Base-by-base conservation (phyloP, 2,329 filamentous ascomycete species). In the Talaromyces marneffei region DNA sequence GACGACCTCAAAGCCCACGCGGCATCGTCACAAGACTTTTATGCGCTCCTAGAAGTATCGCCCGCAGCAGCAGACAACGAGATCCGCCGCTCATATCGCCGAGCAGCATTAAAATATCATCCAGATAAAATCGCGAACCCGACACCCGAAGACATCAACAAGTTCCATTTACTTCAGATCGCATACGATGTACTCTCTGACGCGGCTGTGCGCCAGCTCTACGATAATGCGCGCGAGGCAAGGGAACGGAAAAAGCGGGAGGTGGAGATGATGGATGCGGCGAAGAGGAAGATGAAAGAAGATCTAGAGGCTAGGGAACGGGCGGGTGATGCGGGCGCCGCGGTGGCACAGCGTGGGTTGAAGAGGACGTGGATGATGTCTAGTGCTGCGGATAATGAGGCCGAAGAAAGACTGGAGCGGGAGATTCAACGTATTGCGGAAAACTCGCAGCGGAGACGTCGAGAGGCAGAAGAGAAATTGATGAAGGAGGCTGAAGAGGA, bases 21-120 rank as follows among this genome's bases (percentile, higher is more conserved):
- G 44, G 78, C 82, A 59, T 79, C 82, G n/a, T 79, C 82, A 61
- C 74, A 85, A 66, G 90, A 96, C 74, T 89, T 93, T 65, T 96
- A 94, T 78, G 85, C 84, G 27, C 82, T 96, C 27, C 83, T 96
- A 16, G 83, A 83, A 60, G 80, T 94, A 55, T 79, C 85, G 60
- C 80, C 85, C 20, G 82, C 86, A 18, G 85, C 87, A 0, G 77
- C 82, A 20, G 87, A 88, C 60, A 78, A 85, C n/a, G 88, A 92
- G 64, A 88, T 96, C 69, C 87, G 90, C 65, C 87, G 89, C 66
- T 91, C 91, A 48, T 97, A 93, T 81, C 86, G 91, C 62, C 90
- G 90, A 69, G 87, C 88, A 31, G 91, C 91, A 3, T 81, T 96
- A n/a, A 91, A 91, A 70, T 91, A 92, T 79, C 93, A 97, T 74